These are phyloP conservation scores for Lecanicillium sp. DNA, from an alignment of 2,329 filamentous ascomycete species.

Conservation along the genomic window DNA sequence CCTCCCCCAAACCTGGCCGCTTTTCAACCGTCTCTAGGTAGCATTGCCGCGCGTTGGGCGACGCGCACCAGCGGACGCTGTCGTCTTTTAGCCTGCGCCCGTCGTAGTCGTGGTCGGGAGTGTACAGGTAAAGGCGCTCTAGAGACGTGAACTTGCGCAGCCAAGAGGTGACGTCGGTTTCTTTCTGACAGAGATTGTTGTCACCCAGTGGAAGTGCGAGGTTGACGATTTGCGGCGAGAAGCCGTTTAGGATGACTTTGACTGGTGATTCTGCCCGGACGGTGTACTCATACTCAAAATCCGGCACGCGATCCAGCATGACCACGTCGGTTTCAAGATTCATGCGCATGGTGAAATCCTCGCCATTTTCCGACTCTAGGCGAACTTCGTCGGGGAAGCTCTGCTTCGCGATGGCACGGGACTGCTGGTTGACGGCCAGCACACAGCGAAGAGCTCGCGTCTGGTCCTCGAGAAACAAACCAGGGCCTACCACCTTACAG, in stretches of 20 bases:
- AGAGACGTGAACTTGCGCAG: conserved; percentile 15
- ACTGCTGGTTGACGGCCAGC: conserved; percentile 30
- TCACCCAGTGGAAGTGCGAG: conserved; percentile 20
- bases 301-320: conserved; percentile 15
- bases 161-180: conserved; percentile 6
- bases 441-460: conserved; percentile 25
- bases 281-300: not conserved
- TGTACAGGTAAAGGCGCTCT: conserved; percentile 22
- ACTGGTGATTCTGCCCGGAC: not conserved
- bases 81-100: conserved; percentile 10
- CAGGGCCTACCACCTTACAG: conserved; percentile 19
- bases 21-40: conserved; percentile 23
- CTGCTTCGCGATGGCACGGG: conserved; percentile 27
- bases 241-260: conserved; percentile 21
- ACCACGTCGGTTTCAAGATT: conserved; percentile 28
- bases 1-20: conserved; percentile 20
- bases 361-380: conserved; percentile 20
- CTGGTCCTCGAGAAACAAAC: conserved; percentile 21
- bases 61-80: conserved; percentile 27
- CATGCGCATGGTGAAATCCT: conserved; percentile 24
- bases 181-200: not conserved
- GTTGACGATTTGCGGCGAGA: conserved; percentile 25
- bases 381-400: conserved; percentile 27
- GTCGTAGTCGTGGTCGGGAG: conserved; percentile 2
- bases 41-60: conserved; percentile 24